These are phyloP conservation scores for Dioscorea zingiberensis DNA, from an alignment of 106 monocot genomes.

Conservation along the genomic window DNA sequence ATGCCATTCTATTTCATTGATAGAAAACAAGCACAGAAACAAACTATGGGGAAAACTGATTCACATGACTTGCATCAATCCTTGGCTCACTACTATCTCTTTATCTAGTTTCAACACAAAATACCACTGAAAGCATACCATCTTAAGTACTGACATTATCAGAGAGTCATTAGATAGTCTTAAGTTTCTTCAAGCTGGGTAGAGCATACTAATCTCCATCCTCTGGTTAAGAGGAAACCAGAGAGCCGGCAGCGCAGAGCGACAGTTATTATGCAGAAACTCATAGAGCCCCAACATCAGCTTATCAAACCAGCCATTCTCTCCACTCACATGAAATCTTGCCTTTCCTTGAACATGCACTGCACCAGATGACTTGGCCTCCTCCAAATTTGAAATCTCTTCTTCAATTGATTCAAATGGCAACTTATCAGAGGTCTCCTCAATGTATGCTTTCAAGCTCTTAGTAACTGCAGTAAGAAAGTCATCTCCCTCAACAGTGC, in stretches of 20 bases:
- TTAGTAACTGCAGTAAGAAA: slow-evolving; percentile 33
- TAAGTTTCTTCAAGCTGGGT: slow-evolving; percentile 30
- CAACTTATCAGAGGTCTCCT: slow-evolving; percentile 6
- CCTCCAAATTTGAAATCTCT: slow-evolving; percentile 33
- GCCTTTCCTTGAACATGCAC: slow-evolving; percentile 73
- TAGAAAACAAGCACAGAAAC: too few relatives aligned
- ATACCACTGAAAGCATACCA: too few relatives aligned
- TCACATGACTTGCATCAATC: too few relatives aligned
- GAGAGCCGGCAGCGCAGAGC: slow-evolving; percentile 47
- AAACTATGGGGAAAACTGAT: too few relatives aligned
- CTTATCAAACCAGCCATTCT: slow-evolving; percentile 35
- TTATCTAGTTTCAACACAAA: too few relatives aligned
- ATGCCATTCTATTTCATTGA: too few relatives aligned
- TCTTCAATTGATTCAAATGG: slow-evolving; percentile 8
- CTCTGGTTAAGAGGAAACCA: slow-evolving; percentile 44
- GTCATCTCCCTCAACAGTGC: slow-evolving; percentile 30
- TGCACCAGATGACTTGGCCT: slow-evolving; percentile 27
- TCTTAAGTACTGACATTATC: too few relatives aligned
- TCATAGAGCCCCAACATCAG: slow-evolving; percentile 67
- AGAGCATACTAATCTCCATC: slow-evolving; percentile 73
- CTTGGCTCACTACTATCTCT: too few relatives aligned
- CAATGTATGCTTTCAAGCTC: slow-evolving; percentile 24
- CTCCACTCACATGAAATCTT: slow-evolving; percentile 38
- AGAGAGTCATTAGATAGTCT: not conserved
- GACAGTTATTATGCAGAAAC: slow-evolving; percentile 64